These are phyloP conservation scores for Candida gorgasii DNA, from an alignment of 805 yeast species.

Conservation along the genomic window DNA sequence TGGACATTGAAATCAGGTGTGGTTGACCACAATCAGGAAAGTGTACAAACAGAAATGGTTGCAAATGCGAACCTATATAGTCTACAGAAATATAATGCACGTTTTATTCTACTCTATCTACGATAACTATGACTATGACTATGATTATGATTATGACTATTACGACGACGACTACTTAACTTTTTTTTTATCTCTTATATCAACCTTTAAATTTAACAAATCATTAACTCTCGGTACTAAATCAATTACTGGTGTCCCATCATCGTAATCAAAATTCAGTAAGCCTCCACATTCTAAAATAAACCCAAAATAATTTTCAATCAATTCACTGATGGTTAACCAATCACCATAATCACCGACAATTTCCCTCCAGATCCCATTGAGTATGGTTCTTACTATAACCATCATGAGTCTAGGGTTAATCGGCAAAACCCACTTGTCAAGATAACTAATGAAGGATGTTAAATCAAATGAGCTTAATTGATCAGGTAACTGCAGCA, in stretches of 20 bases:
- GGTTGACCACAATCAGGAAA: too few species aligned
- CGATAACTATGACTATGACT: too few species aligned
- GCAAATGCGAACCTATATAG: too few species aligned
- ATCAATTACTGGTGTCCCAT: neutral
- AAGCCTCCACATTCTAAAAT: conserved; percentile 63
- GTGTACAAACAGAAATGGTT: conserved; percentile 1
- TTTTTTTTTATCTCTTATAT: neutral
- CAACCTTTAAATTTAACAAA: neutral
- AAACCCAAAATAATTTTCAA: conserved; percentile 71
- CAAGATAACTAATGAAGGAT: conserved; percentile 44
- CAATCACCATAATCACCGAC: conserved; percentile 67
- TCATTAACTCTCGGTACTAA: neutral
- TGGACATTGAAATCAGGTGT: too few species aligned
- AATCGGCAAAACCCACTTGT: conserved; percentile 24
- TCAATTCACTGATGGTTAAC: conserved; percentile 79
- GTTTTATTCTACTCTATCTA: too few species aligned
- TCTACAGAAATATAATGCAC: too few species aligned
- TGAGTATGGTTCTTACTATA: conserved; percentile 53
- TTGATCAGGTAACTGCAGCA: neutral
- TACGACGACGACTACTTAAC: neutral
- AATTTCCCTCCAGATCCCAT: conserved; percentile 55
- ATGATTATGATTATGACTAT: too few species aligned
- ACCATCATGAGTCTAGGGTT: conserved; percentile 59
- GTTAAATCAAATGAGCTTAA: conserved; percentile 13
- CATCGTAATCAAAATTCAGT: conserved; percentile 10